Conservation (phyloP, 1,284 basidiomycete species). For the Papiliotrema nemorosa region DNA sequence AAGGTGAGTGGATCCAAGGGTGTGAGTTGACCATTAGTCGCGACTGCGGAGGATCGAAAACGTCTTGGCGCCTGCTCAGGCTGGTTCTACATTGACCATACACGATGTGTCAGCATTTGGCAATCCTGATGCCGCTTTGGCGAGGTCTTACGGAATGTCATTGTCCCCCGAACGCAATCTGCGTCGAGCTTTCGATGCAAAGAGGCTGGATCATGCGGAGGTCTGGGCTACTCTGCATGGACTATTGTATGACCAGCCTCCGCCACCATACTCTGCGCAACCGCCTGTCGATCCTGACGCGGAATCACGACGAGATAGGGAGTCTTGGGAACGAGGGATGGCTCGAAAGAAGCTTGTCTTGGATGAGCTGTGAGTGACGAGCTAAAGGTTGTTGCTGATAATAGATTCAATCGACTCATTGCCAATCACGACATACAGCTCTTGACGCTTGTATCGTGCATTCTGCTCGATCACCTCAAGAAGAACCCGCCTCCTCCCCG, state of each 20-base stretch:
- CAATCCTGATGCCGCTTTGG: conserved; percentile 62
- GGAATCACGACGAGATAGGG: conserved; percentile 18
- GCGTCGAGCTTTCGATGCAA: conserved; percentile 57
- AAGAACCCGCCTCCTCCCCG: conserved; percentile 19
- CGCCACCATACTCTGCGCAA: conserved; percentile 28
- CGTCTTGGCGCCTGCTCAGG: conserved; percentile 22
- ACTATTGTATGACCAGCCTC: conserved; percentile 44
- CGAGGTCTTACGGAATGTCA: conserved; percentile 60
- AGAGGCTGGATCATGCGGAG: conserved; percentile 67
- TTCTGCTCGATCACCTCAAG: conserved; percentile 55
- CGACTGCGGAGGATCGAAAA: conserved; percentile 22
- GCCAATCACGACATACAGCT: conserved; percentile 71
- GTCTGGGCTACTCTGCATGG: conserved; percentile 64
- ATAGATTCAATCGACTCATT: conserved; percentile 64
- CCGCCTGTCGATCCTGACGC: conserved; percentile 11
- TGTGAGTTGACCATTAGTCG: conserved; percentile 3
- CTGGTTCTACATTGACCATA: conserved; percentile 58
- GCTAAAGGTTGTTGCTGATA: conserved; percentile 7
- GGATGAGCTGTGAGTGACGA: conserved; percentile 28
- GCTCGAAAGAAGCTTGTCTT: conserved; percentile 36
- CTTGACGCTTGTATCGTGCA: conserved; percentile 69
- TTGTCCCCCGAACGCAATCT: conserved; percentile 57
- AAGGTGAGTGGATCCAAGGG: conserved; percentile 11
- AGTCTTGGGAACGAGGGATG: conserved; percentile 38
- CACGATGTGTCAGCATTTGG: conserved; percentile 58